Base-by-base conservation (phyloP, 2,329 filamentous ascomycete genomes). In the Penicillium sp. region DNA sequence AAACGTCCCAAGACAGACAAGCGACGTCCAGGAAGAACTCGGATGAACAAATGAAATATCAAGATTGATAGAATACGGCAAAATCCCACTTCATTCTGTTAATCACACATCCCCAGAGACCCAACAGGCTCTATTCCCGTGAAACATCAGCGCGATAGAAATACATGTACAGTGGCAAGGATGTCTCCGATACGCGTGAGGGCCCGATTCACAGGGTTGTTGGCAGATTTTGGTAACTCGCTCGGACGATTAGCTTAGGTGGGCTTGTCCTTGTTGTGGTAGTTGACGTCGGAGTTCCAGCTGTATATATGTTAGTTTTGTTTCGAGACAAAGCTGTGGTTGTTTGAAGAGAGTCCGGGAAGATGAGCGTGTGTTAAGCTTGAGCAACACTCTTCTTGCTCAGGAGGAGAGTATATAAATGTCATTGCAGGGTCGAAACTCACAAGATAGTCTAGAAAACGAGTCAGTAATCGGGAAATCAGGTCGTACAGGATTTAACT, bases 251-350 rank as follows among this genome's bases (percentile, higher is more conserved):
- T 7, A 13, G 37, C 64, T 73, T 74, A 78, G 56, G 70, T 72
- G 44, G 70, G 65, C 84, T 90, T 91, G 81, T 95, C 88, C 81
- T 89, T 89, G 83, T 96, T 92, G 87, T 97, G 92, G 83, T 96
- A 93, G 87, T 97, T 97, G 82, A 97, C 92, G 55, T 82, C 84
- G 64, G 87, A 82, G 80, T 97, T 97, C 94, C 94, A 99, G 89
- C 89, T 91, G 68, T 62, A 61, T 29, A 44, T 18, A 29, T 49
- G 56, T 67, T 61, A 67, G 63, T 54, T n/a, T 23, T 43, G 9
- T 31, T 43, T 40, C 13, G 13, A 21, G 5, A 3, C n/a, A n/a
- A n/a, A n/a, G n/a, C n/a, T n/a, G n/a, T n/a, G n/a, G n/a, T n/a
- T n/a, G n/a, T n/a, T n/a, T n/a, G n/a, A n/a, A n/a, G n/a, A n/a